Percentiles rank a stretch among this genome's conserved stretches.
phyloP scores from a whole-genome alignment of 371 early-diverging fungal species.

The Circinella minor region DNA sequence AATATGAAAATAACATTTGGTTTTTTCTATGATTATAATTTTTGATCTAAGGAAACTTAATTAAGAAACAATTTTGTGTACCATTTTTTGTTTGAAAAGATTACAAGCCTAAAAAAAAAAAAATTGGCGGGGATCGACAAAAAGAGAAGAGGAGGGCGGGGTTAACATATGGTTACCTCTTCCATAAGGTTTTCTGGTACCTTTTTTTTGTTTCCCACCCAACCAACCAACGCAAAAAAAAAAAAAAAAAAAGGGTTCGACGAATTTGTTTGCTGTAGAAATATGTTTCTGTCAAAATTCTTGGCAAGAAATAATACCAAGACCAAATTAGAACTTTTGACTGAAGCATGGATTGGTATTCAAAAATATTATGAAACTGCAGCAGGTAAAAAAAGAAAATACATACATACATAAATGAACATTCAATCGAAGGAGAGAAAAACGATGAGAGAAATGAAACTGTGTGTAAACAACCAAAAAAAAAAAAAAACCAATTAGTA shows the following conservation, averaged over 20 bases:
- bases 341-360: conserved; percentile 53
- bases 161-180: not conserved
- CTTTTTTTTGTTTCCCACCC: conserved; percentile 9
- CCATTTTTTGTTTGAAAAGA: too few relatives aligned
- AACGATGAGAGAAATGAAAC: not conserved
- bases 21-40: too few relatives aligned
- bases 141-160: not conserved
- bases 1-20: too few relatives aligned
- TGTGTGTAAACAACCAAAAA: not conserved
- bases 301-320: conserved; percentile 50
- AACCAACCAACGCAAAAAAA: not conserved
- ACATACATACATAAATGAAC: not conserved
- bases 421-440: not conserved
- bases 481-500: not conserved
- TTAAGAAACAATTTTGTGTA: too few relatives aligned
- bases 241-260: too few relatives aligned
- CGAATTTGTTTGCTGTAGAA: conserved; percentile 18
- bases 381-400: conserved; percentile 30
- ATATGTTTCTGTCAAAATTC: conserved; percentile 55
- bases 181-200: not conserved
- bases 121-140: conserved; percentile 6
- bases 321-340: conserved; percentile 46
- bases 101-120: not conserved
- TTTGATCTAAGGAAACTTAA: too few relatives aligned
- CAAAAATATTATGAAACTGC: conserved; percentile 58